Base-by-base conservation (phyloP, 208 protist genomes). In the Wallacemonas sp. region DNA sequence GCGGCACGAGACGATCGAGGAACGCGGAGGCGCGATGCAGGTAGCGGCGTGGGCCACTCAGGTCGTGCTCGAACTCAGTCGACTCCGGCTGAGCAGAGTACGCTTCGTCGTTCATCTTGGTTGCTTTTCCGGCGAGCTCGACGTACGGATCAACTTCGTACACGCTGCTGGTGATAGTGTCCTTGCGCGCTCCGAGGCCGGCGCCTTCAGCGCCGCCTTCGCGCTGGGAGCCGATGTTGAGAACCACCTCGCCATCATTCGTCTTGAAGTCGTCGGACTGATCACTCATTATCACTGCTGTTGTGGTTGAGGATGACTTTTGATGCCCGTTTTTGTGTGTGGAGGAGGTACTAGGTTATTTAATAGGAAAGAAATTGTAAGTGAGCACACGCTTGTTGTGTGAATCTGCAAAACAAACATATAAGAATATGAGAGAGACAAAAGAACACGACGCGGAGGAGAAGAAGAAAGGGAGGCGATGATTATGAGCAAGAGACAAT, bases 1-100 rank as follows among this genome's bases (percentile, higher is more conserved):
- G 70, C 1, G 83, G 80, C 26, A 87, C 73, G 21, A 85, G 47
- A 24, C 47, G 47, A 17, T 55, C 47, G 19, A 55, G 47, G 21
- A 55, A 55, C 23, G 11, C 47, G 6, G 11, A 8, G 0, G 47
- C 47, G 30, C 47, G 47, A 17, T 29, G 47, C 8, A 55, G 47
- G 47, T 32, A 29, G 47, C 47, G 47, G 19, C 47, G 47, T 5
- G 47, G 47, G 17, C 47, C 47, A 19, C 24, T 55, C 9, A 55
- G 47, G 17, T 55, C 47, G 47, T 55, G 47, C 47, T 6, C 47
- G 19, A 55, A 24, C 47, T 55, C 24, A 5, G 19, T n/a, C 3
- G 5, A 24, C 19, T 55, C 47, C 19, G 47, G 19, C 47, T 55
- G 23, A 8, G 24, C 11, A 5, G 17, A 1, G 2, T 24, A 55